These are phyloP conservation scores for Mycena chlorophos DNA, from an alignment of 768 basidiomycete genomes.

Conservation along the genomic window DNA sequence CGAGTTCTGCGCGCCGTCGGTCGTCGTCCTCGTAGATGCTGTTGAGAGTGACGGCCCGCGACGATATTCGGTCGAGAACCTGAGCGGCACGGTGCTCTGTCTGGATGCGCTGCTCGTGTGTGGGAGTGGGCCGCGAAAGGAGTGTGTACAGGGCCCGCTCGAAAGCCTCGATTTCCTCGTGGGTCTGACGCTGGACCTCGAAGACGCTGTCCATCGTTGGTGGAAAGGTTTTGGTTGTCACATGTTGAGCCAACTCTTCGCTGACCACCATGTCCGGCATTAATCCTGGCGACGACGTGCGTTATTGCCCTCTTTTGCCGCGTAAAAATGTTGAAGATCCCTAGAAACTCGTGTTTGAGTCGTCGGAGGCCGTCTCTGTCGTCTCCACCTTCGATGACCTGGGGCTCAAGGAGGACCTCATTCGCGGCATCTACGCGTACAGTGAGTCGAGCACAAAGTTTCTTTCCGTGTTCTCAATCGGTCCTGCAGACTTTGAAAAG, in stretches of 20 bases:
- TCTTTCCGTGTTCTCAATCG: background rate
- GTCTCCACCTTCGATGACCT: conserved; percentile 90
- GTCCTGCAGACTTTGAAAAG: conserved; percentile 79
- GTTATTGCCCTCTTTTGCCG: conserved; percentile 24
- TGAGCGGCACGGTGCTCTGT: conserved; percentile 90
- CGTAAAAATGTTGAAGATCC: conserved; percentile 7
- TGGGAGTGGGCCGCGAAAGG: conserved; percentile 63
- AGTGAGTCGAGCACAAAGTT: conserved; percentile 51
- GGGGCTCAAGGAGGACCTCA: conserved; percentile 89
- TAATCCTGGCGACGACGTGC: conserved; percentile 83
- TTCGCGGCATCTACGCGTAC: conserved; percentile 98
- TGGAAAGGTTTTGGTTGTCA: conserved; percentile 58
- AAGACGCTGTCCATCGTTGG: conserved; percentile 84
- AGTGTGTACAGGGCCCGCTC: conserved; percentile 84
- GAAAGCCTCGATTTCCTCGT: conserved; percentile 93
- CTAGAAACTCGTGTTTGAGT: conserved; percentile 93
- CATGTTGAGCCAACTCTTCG: conserved; percentile 36
- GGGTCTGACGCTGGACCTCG: conserved; percentile 92
- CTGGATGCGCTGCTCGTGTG: conserved; percentile 66
- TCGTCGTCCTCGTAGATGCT: conserved; percentile 78
- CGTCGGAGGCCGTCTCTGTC: conserved; percentile 87
- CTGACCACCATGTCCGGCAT: conserved; percentile 73
- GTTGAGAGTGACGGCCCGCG: conserved; percentile 64
- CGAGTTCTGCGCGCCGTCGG: conserved; percentile 65
- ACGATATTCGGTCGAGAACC: conserved; percentile 80